phyloP scores from a whole-genome alignment of 306 rosid genomes.

The Amphicarpaea edgeworthii region DNA sequence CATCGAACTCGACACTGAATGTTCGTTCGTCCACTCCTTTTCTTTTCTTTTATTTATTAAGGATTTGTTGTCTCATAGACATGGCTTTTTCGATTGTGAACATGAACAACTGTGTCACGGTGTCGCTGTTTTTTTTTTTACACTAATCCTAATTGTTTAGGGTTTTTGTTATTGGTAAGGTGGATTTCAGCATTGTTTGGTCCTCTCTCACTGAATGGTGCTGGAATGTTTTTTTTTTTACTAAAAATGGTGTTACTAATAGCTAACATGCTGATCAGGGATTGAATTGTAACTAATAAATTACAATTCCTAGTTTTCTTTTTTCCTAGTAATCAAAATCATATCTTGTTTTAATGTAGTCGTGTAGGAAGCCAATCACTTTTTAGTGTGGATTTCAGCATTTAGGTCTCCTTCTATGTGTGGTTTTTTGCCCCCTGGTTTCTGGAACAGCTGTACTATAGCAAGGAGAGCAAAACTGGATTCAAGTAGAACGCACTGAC shows the following conservation, averaged over 20 bases:
- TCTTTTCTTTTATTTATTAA: not conserved
- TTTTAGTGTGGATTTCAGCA: constrained; percentile 12
- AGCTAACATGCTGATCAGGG: constrained; percentile 14
- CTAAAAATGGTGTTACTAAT: too few species aligned
- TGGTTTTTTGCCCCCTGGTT: not conserved
- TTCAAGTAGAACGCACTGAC: not conserved
- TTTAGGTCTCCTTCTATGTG: not conserved
- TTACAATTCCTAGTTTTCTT: not conserved
- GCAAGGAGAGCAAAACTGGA: not conserved
- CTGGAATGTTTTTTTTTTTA: not conserved
- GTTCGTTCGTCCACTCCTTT: constrained; percentile 42
- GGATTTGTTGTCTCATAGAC: not conserved
- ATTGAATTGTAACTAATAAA: constrained; percentile 15
- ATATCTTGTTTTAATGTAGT: not conserved
- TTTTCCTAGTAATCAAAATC: constrained; percentile 17
- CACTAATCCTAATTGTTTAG: not conserved
- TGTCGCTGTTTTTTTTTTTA: not conserved
- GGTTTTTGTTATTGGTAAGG: not conserved
- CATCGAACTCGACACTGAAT: constrained; percentile 69
- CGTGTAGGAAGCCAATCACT: not conserved
- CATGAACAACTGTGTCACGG: not conserved
- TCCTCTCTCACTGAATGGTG: not conserved
- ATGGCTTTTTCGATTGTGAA: not conserved
- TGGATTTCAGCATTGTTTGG: not conserved
- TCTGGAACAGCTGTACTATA: not conserved